Evolutionary conservation across 495 filamentous ascomycete species (phyloP).

Genomic region (Neurospora africana): DNA sequence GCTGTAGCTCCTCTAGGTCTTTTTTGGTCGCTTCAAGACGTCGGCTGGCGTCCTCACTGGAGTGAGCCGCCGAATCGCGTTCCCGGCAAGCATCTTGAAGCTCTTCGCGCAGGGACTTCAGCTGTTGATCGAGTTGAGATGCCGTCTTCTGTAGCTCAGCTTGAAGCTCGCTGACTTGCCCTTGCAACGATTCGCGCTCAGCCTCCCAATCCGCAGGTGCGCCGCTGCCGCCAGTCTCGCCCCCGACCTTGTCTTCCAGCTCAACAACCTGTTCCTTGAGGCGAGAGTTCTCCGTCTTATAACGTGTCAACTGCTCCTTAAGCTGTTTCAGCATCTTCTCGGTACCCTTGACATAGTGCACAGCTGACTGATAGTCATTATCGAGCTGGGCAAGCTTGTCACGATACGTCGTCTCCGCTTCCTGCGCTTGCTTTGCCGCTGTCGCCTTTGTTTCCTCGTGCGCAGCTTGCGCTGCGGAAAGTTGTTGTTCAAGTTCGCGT

Average conservation of each 20-base stretch:
- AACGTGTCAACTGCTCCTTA: slow-evolving; percentile 87
- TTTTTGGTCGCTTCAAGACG: slow-evolving; percentile 49
- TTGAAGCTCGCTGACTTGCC: slow-evolving; percentile 65
- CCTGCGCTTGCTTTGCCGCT: slow-evolving; percentile 68
- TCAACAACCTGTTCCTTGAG: slow-evolving; percentile 70
- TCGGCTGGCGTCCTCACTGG: slow-evolving; percentile 46
- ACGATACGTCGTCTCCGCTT: slow-evolving; percentile 73
- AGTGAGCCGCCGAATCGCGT: slow-evolving; percentile 50
- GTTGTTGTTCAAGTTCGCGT: slow-evolving; percentile 81
- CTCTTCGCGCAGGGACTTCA: slow-evolving; percentile 55
- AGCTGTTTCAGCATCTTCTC: slow-evolving; percentile 99
- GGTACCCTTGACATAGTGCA: slow-evolving; percentile 98
- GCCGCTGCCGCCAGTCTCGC: slow-evolving; percentile 7
- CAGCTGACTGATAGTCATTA: slow-evolving; percentile 95
- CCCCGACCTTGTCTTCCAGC: slow-evolving; percentile 38
- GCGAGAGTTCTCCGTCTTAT: slow-evolving; percentile 75
- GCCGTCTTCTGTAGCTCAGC: slow-evolving; percentile 54
- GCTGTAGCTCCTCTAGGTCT: slow-evolving; percentile 71
- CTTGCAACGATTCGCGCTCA: slow-evolving; percentile 61
- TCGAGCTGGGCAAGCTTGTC: slow-evolving; percentile 89
- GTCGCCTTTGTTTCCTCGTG: slow-evolving; percentile 73
- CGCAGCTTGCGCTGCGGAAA: slow-evolving; percentile 63
- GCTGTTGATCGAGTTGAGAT: slow-evolving; percentile 57
- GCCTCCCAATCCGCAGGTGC: slow-evolving; percentile 61
- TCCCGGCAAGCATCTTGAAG: slow-evolving; percentile 54